These are phyloP conservation scores for Ormosia semicastrata DNA, from an alignment of 306 rosid genomes.

Conservation along the genomic window DNA sequence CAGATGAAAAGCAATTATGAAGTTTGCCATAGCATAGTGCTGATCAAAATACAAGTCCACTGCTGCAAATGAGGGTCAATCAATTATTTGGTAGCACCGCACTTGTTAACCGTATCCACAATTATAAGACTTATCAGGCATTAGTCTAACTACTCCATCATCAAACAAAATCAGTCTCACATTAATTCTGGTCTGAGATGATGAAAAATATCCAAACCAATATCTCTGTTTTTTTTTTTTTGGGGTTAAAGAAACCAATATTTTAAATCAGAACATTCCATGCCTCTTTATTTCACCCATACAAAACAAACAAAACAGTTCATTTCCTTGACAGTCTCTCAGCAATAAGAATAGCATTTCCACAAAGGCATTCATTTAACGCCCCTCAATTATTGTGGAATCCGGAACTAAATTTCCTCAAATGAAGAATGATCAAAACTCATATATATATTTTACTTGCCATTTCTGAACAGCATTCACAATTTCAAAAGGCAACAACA, in stretches of 20 bases:
- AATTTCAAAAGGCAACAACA: constrained; percentile 5
- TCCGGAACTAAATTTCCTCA: background rate
- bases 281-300: background rate
- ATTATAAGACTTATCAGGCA: background rate
- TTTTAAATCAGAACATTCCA: background rate
- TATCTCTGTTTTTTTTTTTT: background rate
- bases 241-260: background rate
- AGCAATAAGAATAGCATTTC: background rate
- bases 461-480: constrained; percentile 20
- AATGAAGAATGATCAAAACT: background rate
- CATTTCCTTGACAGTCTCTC: background rate
- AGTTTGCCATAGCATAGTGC: background rate
- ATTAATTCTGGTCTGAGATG: background rate
- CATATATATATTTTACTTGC: background rate
- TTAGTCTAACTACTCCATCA: constrained; percentile 3
- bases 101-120: background rate
- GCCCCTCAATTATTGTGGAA: background rate
- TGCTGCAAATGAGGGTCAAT: constrained; percentile 1
- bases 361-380: background rate
- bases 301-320: background rate
- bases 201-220: background rate
- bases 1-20: background rate
- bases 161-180: constrained; percentile 2
- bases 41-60: constrained; percentile 20
- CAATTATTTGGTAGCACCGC: background rate